A percentile compares a stretch with the other conserved stretches of the same genome.
phyloP scores from a whole-genome alignment of 495 filamentous ascomycete species.

The Penicillium coffeae region DNA sequence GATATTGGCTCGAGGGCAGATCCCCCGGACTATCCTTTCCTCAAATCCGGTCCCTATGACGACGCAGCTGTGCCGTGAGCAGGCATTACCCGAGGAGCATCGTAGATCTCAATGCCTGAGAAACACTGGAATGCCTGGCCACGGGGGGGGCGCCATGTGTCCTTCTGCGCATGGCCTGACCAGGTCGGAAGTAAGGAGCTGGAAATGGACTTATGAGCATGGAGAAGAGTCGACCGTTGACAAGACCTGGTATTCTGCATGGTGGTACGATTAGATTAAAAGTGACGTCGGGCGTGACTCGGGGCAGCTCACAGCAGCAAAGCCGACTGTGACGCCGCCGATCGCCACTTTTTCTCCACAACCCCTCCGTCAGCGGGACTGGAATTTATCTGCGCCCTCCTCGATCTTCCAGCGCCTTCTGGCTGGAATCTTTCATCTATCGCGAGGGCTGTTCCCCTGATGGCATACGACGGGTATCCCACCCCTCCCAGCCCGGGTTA shows the following conservation, averaged over 20 bases:
- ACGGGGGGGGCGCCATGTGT: too few relatives aligned
- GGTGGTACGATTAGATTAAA: background rate
- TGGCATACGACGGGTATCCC: slow-evolving; percentile 43
- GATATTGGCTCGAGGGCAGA: background rate
- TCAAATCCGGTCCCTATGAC: too few relatives aligned
- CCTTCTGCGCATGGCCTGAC: too few relatives aligned
- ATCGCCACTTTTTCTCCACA: background rate
- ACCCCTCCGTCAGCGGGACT: background rate
- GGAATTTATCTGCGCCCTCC: background rate
- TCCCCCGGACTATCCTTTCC: too few relatives aligned
- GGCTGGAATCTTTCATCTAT: background rate
- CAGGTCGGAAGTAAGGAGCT: too few relatives aligned
- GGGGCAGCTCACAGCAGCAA: too few relatives aligned
- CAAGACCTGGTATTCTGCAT: background rate
- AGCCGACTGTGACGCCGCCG: background rate
- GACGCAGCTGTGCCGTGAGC: too few relatives aligned
- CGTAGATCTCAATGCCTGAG: too few relatives aligned
- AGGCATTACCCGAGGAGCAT: too few relatives aligned
- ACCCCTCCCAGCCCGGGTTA: slow-evolving; percentile 18
- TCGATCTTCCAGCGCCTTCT: background rate
- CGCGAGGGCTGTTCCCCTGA: slow-evolving; percentile 7
- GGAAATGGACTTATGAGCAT: too few relatives aligned
- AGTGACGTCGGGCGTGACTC: background rate
- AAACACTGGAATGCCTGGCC: too few relatives aligned
- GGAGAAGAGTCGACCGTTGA: too few relatives aligned